phyloP scores from a whole-genome alignment of 257 asterid genomes.

The Solanum sitiens region DNA sequence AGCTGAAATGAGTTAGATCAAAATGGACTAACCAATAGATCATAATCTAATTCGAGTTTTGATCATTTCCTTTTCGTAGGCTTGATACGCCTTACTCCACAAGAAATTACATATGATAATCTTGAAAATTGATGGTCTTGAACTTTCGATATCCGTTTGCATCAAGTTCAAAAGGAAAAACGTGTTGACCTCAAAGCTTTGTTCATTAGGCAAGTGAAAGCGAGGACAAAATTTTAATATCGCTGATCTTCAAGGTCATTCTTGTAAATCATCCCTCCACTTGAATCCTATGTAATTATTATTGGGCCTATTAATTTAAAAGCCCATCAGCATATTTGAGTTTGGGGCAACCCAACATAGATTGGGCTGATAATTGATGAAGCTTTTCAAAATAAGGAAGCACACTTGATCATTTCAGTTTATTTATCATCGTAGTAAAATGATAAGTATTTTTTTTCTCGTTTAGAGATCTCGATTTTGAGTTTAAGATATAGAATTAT shows the following conservation, averaged over 20 bases:
- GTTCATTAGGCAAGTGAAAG: background rate
- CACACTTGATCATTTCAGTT: background rate
- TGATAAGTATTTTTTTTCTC: no score
- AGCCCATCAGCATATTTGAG: background rate
- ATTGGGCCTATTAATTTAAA: background rate
- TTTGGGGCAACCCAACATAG: background rate
- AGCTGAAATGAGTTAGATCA: accelerated
- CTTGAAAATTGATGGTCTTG: background rate
- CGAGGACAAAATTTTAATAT: background rate
- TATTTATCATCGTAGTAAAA: background rate
- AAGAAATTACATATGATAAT: background rate
- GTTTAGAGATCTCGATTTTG: no score
- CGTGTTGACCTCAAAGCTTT: background rate
- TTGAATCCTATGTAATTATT: background rate
- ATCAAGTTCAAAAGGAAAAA: background rate
- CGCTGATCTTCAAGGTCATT: background rate
- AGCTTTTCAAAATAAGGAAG: background rate
- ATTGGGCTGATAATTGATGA: background rate
- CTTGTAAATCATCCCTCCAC: background rate
- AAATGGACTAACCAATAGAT: background rate
- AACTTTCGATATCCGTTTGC: background rate
- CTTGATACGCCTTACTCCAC: background rate
- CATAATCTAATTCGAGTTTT: background rate
- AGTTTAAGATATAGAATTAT: no score
- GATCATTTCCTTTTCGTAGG: background rate